Conservation (phyloP, 768 basidiomycete genomes). For the Cystofilobasidium macerans region DNA sequence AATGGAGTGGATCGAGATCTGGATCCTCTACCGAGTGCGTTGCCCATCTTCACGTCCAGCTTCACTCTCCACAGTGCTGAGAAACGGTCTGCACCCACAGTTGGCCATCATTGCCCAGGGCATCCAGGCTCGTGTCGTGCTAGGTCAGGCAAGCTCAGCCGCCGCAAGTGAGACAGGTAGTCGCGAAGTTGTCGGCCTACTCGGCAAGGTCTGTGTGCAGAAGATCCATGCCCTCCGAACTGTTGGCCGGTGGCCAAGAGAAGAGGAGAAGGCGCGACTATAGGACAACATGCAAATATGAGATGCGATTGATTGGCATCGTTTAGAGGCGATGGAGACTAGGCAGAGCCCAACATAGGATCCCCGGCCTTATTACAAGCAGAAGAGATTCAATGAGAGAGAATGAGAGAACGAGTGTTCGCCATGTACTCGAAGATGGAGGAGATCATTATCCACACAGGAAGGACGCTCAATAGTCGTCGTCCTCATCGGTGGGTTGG, state of each 20-base stretch:
- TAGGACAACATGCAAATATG: no score
- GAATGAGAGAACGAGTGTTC: no score
- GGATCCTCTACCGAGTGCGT: background rate
- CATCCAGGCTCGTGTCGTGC: slow-evolving; percentile 2
- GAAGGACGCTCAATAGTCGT: no score
- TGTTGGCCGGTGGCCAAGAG: no score
- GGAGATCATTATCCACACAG: no score
- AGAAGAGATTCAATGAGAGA: no score
- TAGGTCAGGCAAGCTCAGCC: background rate
- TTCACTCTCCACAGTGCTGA: background rate
- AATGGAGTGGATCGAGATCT: background rate
- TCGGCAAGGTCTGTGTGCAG: background rate
- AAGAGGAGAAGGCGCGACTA: background rate
- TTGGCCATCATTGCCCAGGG: slow-evolving; percentile 3
- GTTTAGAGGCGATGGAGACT: no score
- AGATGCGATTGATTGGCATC: no score
- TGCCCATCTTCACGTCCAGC: background rate
- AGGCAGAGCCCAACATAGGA: no score
- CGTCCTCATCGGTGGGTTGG: background rate
- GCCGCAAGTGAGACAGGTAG: background rate
- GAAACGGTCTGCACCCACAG: background rate
- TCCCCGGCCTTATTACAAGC: no score
- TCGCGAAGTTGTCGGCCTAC: background rate
- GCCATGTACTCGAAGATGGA: no score
- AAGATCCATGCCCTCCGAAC: background rate